A percentile compares a stretch with the other conserved stretches of the same genome.
These are phyloP conservation scores for Mycena belliarum DNA, from an alignment of 768 basidiomycete genomes.

Conservation along the genomic window DNA sequence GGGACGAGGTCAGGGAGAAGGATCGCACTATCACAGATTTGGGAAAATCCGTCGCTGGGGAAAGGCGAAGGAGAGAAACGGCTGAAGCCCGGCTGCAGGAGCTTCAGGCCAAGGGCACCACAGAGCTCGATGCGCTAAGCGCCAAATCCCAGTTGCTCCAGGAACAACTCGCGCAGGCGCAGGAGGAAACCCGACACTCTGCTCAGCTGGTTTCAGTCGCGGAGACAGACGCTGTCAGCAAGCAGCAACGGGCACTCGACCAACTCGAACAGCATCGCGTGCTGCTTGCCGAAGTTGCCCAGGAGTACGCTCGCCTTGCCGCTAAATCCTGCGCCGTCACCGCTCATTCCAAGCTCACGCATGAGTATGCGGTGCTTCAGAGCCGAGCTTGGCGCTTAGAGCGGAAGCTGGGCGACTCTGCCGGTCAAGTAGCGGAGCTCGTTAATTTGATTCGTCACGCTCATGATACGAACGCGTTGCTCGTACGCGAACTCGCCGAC, in stretches of 20 bases:
- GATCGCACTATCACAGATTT: constrained; percentile 58
- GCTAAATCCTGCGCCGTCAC: constrained; percentile 40
- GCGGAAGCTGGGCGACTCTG: constrained; percentile 68
- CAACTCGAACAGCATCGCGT: constrained; percentile 53
- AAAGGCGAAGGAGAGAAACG: constrained; percentile 52
- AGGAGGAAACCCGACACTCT: constrained; percentile 37
- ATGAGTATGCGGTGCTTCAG: constrained; percentile 39
- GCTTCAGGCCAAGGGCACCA: constrained; percentile 40
- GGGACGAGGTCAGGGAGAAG: constrained; percentile 55
- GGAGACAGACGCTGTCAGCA: constrained; percentile 33
- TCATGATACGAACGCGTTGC: constrained; percentile 51
- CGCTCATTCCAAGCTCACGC: constrained; percentile 40
- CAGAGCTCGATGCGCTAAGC: constrained; percentile 38
- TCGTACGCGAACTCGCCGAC: constrained; percentile 37
- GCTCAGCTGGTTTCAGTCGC: constrained; percentile 32
- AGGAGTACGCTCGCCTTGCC: constrained; percentile 56
- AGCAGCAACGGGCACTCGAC: constrained; percentile 46
- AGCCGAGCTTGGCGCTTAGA: constrained; percentile 54
- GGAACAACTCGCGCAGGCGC: constrained; percentile 36
- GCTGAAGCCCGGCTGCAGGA: constrained; percentile 48
- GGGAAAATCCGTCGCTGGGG: constrained; percentile 49
- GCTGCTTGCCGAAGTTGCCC: constrained; percentile 48
- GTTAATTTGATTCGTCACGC: constrained; percentile 60
- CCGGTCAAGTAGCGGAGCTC: constrained; percentile 66
- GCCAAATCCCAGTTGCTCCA: constrained; percentile 36